Percentiles rank a stretch among this genome's conserved stretches.
These are phyloP conservation scores for Fusarium sambucinum DNA, from an alignment of 2,329 filamentous ascomycete genomes.

Conservation along the genomic window DNA sequence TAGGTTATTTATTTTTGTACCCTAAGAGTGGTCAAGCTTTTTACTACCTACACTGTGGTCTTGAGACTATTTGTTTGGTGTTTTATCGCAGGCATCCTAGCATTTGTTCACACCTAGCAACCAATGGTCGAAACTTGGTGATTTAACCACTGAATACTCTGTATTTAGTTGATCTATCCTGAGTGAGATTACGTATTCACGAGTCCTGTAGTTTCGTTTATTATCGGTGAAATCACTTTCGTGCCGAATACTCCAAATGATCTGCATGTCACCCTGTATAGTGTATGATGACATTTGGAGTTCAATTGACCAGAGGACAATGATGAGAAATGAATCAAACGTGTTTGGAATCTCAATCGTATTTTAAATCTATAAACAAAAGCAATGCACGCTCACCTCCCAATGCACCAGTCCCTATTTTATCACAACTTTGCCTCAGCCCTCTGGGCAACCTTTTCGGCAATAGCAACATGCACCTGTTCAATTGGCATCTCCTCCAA, in stretches of 20 bases:
- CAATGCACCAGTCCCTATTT: neutral
- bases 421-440: conserved; percentile 39
- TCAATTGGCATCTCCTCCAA: conserved; percentile 62
- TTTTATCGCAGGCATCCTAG: neutral
- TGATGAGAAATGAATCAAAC: neutral
- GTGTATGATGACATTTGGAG: neutral
- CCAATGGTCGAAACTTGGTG: no score
- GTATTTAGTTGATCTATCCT: no score
- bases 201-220: no score
- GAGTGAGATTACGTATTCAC: no score
- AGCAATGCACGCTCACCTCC: conserved; percentile 31
- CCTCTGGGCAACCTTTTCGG: conserved; percentile 45
- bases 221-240: neutral
- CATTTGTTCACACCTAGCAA: neutral
- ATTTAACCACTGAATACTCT: no score
- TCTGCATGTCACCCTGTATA: neutral
- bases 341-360: neutral
- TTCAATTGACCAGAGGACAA: neutral
- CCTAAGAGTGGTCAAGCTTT: no score
- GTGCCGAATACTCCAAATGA: neutral
- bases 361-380: neutral
- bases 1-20: no score
- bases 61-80: neutral
- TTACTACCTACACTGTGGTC: no score
- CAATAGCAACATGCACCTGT: conserved; percentile 44